Evolutionary conservation across 2,329 filamentous ascomycete species (phyloP), one percentile per base, ranked within the genome.

Genomic region (Lecanosticta acicola): DNA sequence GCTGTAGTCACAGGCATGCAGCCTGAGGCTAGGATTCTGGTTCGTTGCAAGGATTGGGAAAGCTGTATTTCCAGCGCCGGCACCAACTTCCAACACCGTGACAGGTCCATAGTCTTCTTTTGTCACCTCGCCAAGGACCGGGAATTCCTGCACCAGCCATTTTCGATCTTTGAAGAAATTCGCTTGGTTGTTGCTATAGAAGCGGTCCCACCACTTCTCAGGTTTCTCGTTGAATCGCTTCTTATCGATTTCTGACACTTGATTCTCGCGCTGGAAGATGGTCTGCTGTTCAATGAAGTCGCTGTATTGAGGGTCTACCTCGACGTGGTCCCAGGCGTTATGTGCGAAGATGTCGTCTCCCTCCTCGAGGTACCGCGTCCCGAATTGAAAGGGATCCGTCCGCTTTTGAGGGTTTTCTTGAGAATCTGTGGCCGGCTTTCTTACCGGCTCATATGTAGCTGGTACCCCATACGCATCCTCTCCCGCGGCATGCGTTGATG

Each of bases 111-210:
- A 81, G 47, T 82, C 81, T 52, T 80, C 77, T 46, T 76, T 71
- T 10, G 85, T 91, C 41, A 95, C 77, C 47, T 86, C 78, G 18
- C 77, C 79, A n/a, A 98, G 72, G 3, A 97, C 72, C 0, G 93
- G 93, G 55, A 98, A 98, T 67, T 98, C 93, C 67, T 97, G 91
- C 54, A 85, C 84, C 24, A 98, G 73, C 93, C 93, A 98, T 66
- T 97, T 97, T 54, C 93, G 80, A 65, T 98, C 86, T 71, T 98
- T 98, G 80, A 98, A 98, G 71, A 98, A 98, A 64, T 97, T 97
- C 60, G 84, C 80, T 16, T 86, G 87, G 69, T 98, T 97, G 71
- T 97, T 95, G 70, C 93, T 90, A 75, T 98, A 98, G 71, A 98
- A 98, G 45, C 85, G 72, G 62, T 98, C 93, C 93, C 93, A 98